Conservation (phyloP, 495 filamentous ascomycete genomes). For the Penicillium daleae region DNA sequence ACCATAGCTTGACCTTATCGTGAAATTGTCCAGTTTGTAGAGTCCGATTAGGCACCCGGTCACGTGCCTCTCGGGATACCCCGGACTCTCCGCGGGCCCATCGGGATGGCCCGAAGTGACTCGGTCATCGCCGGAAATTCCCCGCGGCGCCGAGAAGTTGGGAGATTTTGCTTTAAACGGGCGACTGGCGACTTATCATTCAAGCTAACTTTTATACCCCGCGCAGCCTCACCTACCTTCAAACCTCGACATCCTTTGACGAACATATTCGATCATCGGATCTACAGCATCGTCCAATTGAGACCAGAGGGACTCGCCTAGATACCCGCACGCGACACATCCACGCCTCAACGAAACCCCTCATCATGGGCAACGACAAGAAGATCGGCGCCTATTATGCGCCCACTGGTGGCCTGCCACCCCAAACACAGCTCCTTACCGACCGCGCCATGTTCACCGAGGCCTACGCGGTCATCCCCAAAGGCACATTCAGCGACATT, state of each 20-base stretch:
- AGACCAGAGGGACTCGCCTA: not conserved
- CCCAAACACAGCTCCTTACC: slow-evolving; percentile 31
- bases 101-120: slow-evolving; percentile 2
- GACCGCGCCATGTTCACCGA: slow-evolving; percentile 38
- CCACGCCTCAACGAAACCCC: not conserved
- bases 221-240: not conserved
- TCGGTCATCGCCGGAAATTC: slow-evolving; percentile 7
- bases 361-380: slow-evolving; percentile 29
- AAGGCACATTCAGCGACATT: slow-evolving; percentile 32
- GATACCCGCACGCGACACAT: not conserved
- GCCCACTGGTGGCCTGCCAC: slow-evolving; percentile 31
- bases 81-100: not conserved
- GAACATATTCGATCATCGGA: not conserved
- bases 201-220: slow-evolving; percentile 3
- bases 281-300: not conserved
- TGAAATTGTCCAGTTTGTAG: no score
- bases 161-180: not conserved
- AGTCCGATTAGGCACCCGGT: not conserved
- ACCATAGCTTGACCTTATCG: not conserved
- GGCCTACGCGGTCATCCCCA: slow-evolving; percentile 31
- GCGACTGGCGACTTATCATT: not conserved
- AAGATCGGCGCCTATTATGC: slow-evolving; percentile 33
- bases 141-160: slow-evolving; percentile 1
- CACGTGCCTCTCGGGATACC: slow-evolving; percentile 7
- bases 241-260: not conserved